A percentile compares a stretch with the other conserved stretches of the same genome.
Evolutionary conservation across 257 asterid species (phyloP).

Genomic region (Scutellaria barbata): DNA sequence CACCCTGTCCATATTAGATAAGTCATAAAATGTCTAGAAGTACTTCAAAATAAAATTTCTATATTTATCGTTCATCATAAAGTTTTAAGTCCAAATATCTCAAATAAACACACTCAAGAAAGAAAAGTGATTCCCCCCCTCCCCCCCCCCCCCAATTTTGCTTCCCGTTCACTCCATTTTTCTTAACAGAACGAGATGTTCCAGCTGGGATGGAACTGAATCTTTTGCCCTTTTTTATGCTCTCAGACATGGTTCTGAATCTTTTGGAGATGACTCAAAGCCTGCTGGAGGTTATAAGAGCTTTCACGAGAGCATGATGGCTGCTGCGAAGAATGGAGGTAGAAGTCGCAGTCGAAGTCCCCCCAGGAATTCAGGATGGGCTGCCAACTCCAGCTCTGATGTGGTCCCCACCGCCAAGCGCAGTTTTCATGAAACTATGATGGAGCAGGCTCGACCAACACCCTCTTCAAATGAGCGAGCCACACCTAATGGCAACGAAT

Average conservation of each 20-base stretch:
- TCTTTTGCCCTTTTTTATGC: conserved; percentile 8
- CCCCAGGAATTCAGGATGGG: conserved; percentile 53
- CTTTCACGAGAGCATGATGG: conserved; percentile 60
- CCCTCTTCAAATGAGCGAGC: background rate
- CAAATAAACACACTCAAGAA: too few relatives aligned
- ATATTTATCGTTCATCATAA: too few relatives aligned
- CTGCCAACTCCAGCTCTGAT: conserved; percentile 48
- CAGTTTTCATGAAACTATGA: conserved; percentile 70
- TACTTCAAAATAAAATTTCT: too few relatives aligned
- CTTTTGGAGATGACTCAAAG: conserved; percentile 36
- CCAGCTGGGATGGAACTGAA: too few relatives aligned
- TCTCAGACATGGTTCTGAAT: conserved; percentile 51
- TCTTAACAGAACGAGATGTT: too few relatives aligned
- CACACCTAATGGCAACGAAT: conserved; percentile 14
- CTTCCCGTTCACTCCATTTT: too few relatives aligned
- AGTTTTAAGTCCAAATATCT: too few relatives aligned
- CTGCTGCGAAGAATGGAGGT: conserved; percentile 42
- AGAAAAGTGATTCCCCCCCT: too few relatives aligned
- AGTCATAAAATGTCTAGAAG: too few relatives aligned
- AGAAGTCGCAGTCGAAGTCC: conserved; percentile 43
- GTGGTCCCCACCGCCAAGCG: conserved; percentile 38
- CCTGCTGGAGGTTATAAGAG: conserved; percentile 55
- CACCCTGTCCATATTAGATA: too few relatives aligned
- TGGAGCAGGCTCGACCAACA: conserved; percentile 36
- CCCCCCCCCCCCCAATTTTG: too few relatives aligned